Base-by-base conservation (phyloP, 352 stramenopile species). In the Phytophthora sp. region DNA sequence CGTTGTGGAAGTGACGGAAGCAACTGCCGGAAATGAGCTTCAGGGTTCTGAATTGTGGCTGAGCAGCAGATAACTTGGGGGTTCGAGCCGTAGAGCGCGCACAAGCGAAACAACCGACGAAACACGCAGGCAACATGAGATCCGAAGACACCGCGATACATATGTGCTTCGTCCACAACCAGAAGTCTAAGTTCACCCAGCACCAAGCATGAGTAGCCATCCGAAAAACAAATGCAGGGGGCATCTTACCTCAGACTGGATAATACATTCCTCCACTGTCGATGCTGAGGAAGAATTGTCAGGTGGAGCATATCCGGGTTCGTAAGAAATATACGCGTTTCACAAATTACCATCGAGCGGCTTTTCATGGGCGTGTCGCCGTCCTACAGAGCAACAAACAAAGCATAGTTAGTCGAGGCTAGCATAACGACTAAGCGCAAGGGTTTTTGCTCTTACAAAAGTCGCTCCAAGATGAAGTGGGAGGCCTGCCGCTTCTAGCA, bases 291-390 rank as follows among this genome's bases (percentile, higher is more conserved):
- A 12, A 99, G 69, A 23, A 99, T 96, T n/a, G 91, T 92, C 12
- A 97, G 83, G 72, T 99, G 97, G 13, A 99, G 80, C 65, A 99
- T 99, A 69, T 99, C 97, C 24, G 97, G 97, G 75, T 99, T 99
- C 4, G 96, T 99, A n/a, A 99, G 75, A 48, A 99, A 96, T 34
- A 99, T 88, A 39, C 98, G 91, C 9, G 88, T 88, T 18, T 96
- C 77, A 10, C 76, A 73, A 20, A 92, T 89, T 23, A 99, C 82
- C 38, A 82, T 79, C 20, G 82, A 84, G 6, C 97, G 88, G 42
- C 93, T 81, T 52, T 86, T 84, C 73, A 98, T 96, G 8, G 86
- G 74, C 6, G 95, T 99, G 69, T 99, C 97, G 12, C 97, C 97
- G 70, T 99, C 97, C 87, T 95, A 56, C 5, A 56, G n/a, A 57